A percentile compares a stretch with the other conserved stretches of the same genome.
Conservation (phyloP, 352 stramenopile species). For the Phytophthora fragariae region DNA sequence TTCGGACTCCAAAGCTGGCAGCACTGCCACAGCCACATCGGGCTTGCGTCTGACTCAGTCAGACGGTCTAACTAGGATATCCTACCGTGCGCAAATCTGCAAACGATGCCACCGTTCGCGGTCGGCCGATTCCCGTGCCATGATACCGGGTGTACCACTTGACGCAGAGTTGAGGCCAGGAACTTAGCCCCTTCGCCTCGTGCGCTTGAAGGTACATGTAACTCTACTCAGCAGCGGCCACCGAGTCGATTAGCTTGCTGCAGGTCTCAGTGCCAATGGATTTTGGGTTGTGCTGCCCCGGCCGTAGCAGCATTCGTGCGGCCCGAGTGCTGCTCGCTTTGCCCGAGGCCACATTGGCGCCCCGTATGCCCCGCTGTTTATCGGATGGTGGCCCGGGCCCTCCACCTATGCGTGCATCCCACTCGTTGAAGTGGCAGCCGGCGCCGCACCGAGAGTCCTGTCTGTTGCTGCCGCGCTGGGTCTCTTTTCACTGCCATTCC, state of each 20-base stretch:
- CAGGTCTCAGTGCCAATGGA: too few relatives aligned
- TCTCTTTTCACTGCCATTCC: conserved; percentile 23
- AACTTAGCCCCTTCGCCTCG: too few relatives aligned
- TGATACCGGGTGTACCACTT: conserved; percentile 9
- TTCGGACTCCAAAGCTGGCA: too few relatives aligned
- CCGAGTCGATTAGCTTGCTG: too few relatives aligned
- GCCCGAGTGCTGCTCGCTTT: background rate
- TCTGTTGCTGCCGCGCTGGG: conserved; percentile 22
- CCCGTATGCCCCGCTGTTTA: background rate
- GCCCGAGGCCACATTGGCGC: background rate
- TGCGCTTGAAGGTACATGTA: too few relatives aligned
- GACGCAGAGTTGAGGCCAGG: too few relatives aligned
- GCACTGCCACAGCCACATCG: too few relatives aligned
- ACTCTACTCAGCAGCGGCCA: too few relatives aligned
- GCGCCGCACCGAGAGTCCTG: conserved; percentile 32
- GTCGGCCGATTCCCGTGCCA: background rate
- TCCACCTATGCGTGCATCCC: conserved; percentile 32
- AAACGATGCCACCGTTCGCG: background rate
- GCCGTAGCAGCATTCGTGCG: background rate
- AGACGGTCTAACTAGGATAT: conserved; percentile 17
- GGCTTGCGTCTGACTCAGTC: too few relatives aligned
- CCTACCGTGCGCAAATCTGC: conserved; percentile 25
- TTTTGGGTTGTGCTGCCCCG: background rate
- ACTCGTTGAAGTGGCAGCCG: conserved; percentile 34
- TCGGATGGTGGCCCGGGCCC: conserved; percentile 14